Evolutionary conservation across 768 basidiomycete species (phyloP).

Genomic region (Clathrus columnatus): DNA sequence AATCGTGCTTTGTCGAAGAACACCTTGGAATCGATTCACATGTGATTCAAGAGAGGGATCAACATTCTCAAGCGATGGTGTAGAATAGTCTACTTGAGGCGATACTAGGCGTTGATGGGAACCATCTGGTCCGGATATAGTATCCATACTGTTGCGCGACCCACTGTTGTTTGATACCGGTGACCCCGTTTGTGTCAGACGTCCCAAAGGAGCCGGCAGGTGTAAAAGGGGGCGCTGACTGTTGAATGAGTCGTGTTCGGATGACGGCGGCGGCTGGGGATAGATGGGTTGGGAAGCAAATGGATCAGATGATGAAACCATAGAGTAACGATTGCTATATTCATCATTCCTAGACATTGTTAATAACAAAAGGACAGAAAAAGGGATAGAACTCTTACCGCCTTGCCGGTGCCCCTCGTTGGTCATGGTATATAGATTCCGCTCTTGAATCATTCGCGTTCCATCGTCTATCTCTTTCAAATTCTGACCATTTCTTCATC

Average conservation of each 20-base stretch:
- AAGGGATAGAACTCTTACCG: conserved; percentile 26
- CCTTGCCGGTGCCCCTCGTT: conserved; percentile 43
- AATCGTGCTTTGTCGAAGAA: conserved; percentile 31
- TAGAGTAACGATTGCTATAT: conserved; percentile 55
- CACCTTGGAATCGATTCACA: conserved; percentile 29
- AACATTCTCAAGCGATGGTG: conserved; percentile 14
- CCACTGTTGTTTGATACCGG: conserved; percentile 34
- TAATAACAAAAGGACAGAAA: conserved; percentile 16
- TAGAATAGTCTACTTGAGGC: conserved; percentile 24
- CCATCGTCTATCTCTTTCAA: conserved; percentile 93
- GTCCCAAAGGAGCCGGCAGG: conserved; percentile 64
- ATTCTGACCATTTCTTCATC: conserved; percentile 99
- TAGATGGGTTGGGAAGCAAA: conserved; percentile 32
- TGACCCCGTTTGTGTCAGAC: conserved; percentile 25
- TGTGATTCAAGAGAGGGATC: conserved; percentile 29
- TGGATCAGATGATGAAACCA: conserved; percentile 71
- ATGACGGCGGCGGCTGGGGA: conserved; percentile 52
- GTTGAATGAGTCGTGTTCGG: conserved; percentile 28
- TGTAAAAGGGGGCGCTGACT: conserved; percentile 47
- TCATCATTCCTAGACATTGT: conserved; percentile 28
- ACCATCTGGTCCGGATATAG: conserved; percentile 21
- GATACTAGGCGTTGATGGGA: conserved; percentile 39
- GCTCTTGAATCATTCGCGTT: conserved; percentile 84
- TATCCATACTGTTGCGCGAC: conserved; percentile 38
- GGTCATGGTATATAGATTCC: conserved; percentile 53